Conservation (phyloP, 352 stramenopile genomes). For the Phytopythium oedochilum region DNA sequence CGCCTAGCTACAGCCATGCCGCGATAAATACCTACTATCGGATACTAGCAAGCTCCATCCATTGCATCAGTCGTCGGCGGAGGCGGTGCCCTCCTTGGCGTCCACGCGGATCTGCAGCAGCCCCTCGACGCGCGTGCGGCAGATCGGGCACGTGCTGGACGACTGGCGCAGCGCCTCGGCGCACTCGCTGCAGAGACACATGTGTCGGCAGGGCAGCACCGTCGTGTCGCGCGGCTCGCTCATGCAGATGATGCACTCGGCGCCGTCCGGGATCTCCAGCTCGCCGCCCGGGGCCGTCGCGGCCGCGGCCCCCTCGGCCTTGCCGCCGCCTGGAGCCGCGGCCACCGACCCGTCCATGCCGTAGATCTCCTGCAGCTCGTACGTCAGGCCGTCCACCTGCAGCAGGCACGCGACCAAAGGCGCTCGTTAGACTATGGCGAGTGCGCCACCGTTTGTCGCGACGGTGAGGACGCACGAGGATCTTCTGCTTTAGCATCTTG, state of each 20-base stretch:
- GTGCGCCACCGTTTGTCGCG: background rate
- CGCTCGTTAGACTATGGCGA: too few relatives aligned
- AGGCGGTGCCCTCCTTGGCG: too few relatives aligned
- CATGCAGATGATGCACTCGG: constrained; percentile 87
- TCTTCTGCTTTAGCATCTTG: constrained; percentile 86
- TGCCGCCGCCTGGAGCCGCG: constrained; percentile 29
- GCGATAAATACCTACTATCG: too few relatives aligned
- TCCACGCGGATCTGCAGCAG: constrained; percentile 79
- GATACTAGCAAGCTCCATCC: too few relatives aligned
- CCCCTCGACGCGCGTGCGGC: constrained; percentile 64
- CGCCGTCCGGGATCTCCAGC: constrained; percentile 66
- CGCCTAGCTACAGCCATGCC: too few relatives aligned
- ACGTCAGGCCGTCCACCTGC: constrained; percentile 65
- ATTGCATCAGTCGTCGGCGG: constrained; percentile 15
- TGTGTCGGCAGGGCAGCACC: constrained; percentile 80
- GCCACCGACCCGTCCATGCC: constrained; percentile 73
- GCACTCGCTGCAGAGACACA: constrained; percentile 83
- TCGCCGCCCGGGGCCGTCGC: constrained; percentile 18
- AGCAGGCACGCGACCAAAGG: constrained; percentile 17
- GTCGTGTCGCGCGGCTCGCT: constrained; percentile 79
- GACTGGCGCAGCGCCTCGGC: constrained; percentile 66
- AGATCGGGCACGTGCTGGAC: constrained; percentile 80
- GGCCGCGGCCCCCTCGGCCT: background rate
- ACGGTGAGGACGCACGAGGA: constrained; percentile 20
- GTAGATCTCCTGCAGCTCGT: constrained; percentile 88